Evolutionary conservation across 805 yeast genomes (phyloP).

Genomic region (Candida insectorum): DNA sequence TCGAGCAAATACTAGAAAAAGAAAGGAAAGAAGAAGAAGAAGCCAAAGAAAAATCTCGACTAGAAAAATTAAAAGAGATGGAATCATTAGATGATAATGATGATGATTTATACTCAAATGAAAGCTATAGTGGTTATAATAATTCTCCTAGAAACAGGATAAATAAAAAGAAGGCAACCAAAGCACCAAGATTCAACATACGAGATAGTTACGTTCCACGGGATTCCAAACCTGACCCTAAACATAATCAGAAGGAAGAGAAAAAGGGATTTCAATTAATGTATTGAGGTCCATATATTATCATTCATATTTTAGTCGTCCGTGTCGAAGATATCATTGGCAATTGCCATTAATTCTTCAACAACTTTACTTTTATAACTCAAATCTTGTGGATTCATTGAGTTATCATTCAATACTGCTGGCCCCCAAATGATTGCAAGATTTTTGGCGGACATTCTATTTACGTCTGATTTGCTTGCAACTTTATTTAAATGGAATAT

Average conservation of each 20-base stretch:
- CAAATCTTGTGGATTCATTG: slow-evolving; percentile 66
- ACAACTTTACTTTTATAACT: slow-evolving; percentile 73
- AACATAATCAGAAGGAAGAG: not conserved
- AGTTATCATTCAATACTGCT: slow-evolving; percentile 66
- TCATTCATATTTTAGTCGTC: slow-evolving; percentile 19
- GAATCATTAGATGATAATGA: slow-evolving; percentile 2
- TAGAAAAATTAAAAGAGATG: slow-evolving; percentile 11
- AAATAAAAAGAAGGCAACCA: slow-evolving; percentile 22
- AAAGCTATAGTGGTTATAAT: too few relatives aligned
- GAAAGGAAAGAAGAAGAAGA: slow-evolving; percentile 7
- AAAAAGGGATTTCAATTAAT: slow-evolving; percentile 11
- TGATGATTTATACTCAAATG: not conserved
- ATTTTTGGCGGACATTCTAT: slow-evolving; percentile 80
- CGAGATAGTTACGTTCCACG: not conserved
- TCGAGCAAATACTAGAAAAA: slow-evolving; percentile 24
- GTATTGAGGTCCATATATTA: slow-evolving; percentile 12
- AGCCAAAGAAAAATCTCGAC: slow-evolving; percentile 1
- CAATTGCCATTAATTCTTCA: slow-evolving; percentile 80
- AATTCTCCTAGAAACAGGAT: not conserved
- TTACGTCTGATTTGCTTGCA: slow-evolving; percentile 54
- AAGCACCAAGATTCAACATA: slow-evolving; percentile 27
- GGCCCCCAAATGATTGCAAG: slow-evolving; percentile 96
- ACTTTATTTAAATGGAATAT: slow-evolving; percentile 82
- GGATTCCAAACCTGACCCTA: too few relatives aligned
- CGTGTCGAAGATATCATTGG: slow-evolving; percentile 67